Conservation (phyloP, 352 stramenopile genomes). For the Phytophthora pinifolia region DNA sequence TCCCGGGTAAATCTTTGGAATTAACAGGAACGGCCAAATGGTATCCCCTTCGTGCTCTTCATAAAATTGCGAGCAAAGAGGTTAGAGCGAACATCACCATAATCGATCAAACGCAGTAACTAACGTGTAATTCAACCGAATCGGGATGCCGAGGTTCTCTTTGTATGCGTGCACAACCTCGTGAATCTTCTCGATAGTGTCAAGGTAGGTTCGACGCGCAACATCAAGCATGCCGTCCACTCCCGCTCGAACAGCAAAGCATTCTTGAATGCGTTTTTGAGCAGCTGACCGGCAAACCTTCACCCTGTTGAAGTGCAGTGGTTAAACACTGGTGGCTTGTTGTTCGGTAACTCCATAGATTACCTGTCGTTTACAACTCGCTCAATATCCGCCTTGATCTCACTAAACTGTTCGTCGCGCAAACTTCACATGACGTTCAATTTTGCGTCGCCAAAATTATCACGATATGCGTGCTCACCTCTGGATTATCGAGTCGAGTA, state of each 20-base stretch:
- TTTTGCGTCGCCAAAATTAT: conserved; percentile 1
- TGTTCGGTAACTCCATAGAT: background rate
- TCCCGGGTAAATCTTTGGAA: conserved; percentile 47
- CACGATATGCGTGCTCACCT: conserved; percentile 35
- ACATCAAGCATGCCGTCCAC: conserved; percentile 89
- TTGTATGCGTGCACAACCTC: conserved; percentile 77
- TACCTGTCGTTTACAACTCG: conserved; percentile 79
- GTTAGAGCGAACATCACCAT: background rate
- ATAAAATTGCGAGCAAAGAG: conserved; percentile 2
- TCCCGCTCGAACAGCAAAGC: conserved; percentile 75
- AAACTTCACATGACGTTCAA: conserved; percentile 39
- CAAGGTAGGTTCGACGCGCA: conserved; percentile 73
- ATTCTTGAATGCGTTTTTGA: conserved; percentile 86
- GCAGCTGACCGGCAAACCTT: conserved; percentile 65
- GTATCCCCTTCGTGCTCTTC: conserved; percentile 65
- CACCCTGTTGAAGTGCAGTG: conserved; percentile 34
- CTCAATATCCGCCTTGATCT: conserved; percentile 64
- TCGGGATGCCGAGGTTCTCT: conserved; percentile 56
- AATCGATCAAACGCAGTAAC: conserved; percentile 3
- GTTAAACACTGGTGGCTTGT: background rate
- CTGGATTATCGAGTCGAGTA: conserved; percentile 67
- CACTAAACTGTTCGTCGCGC: conserved; percentile 49
- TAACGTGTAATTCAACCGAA: conserved; percentile 83
- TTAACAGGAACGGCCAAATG: conserved; percentile 67
- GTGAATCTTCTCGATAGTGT: conserved; percentile 85